phyloP scores from a whole-genome alignment of 306 rosid genomes.

The Medicago arabica region DNA sequence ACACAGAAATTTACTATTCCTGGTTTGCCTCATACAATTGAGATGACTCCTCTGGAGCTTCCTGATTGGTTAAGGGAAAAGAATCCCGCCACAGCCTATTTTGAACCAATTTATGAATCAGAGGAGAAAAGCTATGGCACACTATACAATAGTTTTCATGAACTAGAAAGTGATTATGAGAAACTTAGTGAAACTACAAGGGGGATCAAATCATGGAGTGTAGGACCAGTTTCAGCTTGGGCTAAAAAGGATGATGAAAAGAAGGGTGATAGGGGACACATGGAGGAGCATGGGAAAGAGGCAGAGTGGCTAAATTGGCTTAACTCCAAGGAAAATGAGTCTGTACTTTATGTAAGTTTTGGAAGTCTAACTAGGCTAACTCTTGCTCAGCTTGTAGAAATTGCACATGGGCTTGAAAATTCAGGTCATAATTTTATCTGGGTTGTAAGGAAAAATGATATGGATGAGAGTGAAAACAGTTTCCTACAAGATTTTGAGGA shows the following conservation, averaged over 20 bases:
- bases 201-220: slow-evolving; percentile 42
- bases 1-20: slow-evolving; percentile 35
- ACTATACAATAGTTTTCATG: slow-evolving; percentile 39
- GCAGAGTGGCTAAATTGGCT: slow-evolving; percentile 38
- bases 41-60: slow-evolving; percentile 35
- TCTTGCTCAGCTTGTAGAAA: slow-evolving; percentile 39
- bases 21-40: slow-evolving; percentile 27
- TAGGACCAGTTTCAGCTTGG: slow-evolving; percentile 46
- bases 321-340: slow-evolving; percentile 35
- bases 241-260: slow-evolving; percentile 22
- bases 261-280: slow-evolving; percentile 23
- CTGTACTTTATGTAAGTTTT: slow-evolving; percentile 40
- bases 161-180: slow-evolving; percentile 43
- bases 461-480: background rate
- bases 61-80: background rate
- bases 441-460: slow-evolving; percentile 22
- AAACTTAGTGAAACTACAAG: background rate
- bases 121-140: slow-evolving; percentile 45
- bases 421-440: slow-evolving; percentile 46
- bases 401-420: slow-evolving; percentile 44
- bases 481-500: slow-evolving; percentile 33
- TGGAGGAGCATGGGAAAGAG: background rate
- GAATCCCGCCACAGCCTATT: background rate
- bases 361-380: slow-evolving; percentile 36
- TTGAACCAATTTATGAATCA: slow-evolving; percentile 29